A percentile compares a stretch with the other conserved stretches of the same genome.
Evolutionary conservation across 345 rosid genomes (phyloP).

Genomic region (Moricandia moricandioides): DNA sequence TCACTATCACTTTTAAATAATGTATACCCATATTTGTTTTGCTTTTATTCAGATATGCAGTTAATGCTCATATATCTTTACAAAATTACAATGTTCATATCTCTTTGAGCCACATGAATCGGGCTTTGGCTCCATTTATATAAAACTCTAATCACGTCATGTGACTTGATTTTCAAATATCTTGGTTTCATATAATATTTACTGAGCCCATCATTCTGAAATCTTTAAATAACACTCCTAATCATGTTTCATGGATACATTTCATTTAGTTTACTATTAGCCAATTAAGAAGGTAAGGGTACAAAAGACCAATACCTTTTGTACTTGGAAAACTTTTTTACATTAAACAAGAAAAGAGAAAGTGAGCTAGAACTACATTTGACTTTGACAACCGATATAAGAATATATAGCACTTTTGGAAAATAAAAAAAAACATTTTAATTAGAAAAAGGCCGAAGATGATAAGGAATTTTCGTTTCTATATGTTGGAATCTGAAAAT

Average conservation of each 20-base stretch:
- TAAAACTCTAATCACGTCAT: background rate
- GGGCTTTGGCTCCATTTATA: background rate
- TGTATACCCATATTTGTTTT: background rate
- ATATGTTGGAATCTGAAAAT: constrained; percentile 12
- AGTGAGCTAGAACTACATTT: background rate
- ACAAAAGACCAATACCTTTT: background rate
- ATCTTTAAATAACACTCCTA: background rate
- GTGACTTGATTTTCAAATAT: background rate
- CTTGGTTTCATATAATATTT: background rate
- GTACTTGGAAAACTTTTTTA: background rate
- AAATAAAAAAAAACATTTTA: background rate
- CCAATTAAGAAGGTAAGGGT: background rate
- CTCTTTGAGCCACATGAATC: constrained; percentile 3
- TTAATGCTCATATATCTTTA: background rate
- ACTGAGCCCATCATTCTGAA: background rate
- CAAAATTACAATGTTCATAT: constrained; percentile 1
- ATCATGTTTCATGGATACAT: background rate
- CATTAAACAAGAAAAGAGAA: constrained; percentile 2
- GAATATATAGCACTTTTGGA: background rate
- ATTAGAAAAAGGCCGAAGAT: background rate
- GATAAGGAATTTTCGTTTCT: constrained; percentile 24
- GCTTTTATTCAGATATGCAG: constrained; percentile 21
- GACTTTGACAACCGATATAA: background rate
- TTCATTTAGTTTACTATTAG: background rate
- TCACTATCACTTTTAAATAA: constrained; percentile 29